phyloP scores from a whole-genome alignment of 2,329 filamentous ascomycete species.

The Beauveria medogensis region DNA sequence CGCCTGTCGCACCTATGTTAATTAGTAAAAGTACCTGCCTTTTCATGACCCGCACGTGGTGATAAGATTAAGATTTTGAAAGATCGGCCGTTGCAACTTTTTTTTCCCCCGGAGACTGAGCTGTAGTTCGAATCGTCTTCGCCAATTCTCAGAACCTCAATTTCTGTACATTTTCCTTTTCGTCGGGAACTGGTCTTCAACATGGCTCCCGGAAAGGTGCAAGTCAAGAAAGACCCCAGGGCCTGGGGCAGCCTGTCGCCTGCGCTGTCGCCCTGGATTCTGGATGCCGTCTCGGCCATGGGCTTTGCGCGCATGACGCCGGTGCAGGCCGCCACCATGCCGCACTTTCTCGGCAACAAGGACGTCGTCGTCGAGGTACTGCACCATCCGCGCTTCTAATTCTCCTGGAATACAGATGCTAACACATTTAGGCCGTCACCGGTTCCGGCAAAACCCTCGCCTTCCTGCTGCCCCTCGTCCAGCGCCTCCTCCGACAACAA shows the following conservation, averaged over 20 bases:
- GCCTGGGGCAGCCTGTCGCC: constrained; percentile 35
- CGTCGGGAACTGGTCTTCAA: not conserved
- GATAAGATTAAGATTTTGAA: constrained; percentile 11
- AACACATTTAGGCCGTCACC: constrained; percentile 58
- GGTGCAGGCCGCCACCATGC: constrained; percentile 87
- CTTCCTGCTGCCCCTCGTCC: constrained; percentile 75
- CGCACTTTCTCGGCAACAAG: constrained; percentile 81
- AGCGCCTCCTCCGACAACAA: constrained; percentile 70
- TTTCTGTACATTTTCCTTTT: not conserved
- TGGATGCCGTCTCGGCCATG: constrained; percentile 76
- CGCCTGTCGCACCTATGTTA: not conserved
- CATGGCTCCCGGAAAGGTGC: constrained; percentile 26
- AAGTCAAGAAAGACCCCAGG: constrained; percentile 38
- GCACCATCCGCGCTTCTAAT: not conserved
- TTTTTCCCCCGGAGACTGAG: not conserved
- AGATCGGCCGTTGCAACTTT: constrained; percentile 1
- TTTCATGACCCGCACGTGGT: constrained; percentile 45
- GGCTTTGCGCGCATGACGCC: constrained; percentile 84
- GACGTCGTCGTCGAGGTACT: constrained; percentile 79
- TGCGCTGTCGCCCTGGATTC: constrained; percentile 57
- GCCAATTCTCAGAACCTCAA: not conserved
- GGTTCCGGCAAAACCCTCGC: constrained; percentile 86
- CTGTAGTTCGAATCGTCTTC: constrained; percentile 12
- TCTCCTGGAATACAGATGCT: no score
- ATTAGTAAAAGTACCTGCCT: not conserved